These are phyloP conservation scores for Apiotrichum mycotoxinovorans DNA, from an alignment of 1,284 basidiomycete species.

Conservation along the genomic window DNA sequence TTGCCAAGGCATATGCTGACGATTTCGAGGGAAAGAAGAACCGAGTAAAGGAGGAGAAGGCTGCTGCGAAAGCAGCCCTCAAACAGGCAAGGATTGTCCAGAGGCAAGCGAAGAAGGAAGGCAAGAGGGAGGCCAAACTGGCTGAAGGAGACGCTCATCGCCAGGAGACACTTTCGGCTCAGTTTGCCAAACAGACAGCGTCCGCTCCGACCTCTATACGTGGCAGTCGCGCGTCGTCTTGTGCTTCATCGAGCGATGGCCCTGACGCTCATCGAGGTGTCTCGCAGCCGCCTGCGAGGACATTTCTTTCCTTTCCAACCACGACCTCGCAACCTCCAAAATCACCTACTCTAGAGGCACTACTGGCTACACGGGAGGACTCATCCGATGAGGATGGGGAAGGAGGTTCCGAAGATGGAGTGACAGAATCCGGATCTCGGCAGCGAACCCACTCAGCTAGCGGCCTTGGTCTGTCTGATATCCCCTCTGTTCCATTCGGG, in stretches of 20 bases:
- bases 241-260: no score
- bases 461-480: not conserved
- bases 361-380: constrained; percentile 23
- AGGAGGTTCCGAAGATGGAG: constrained; percentile 16
- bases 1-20: constrained; percentile 12
- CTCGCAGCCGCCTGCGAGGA: no score
- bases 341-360: constrained; percentile 21
- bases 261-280: no score
- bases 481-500: constrained; percentile 17
- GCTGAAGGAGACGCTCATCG: no score
- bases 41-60: not conserved
- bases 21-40: constrained; percentile 2
- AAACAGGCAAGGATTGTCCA: not conserved
- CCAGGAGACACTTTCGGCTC: no score
- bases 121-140: no score
- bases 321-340: not conserved
- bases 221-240: no score
- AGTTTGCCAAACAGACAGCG: no score
- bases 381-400: constrained; percentile 29
- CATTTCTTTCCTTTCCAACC: no score
- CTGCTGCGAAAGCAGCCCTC: not conserved
- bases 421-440: not conserved
- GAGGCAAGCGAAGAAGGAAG: no score
- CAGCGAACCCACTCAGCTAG: not conserved
- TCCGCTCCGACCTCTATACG: no score